Conservation (phyloP, 1,284 basidiomycete genomes). For the Melanopsichium pennsylvanicum region DNA sequence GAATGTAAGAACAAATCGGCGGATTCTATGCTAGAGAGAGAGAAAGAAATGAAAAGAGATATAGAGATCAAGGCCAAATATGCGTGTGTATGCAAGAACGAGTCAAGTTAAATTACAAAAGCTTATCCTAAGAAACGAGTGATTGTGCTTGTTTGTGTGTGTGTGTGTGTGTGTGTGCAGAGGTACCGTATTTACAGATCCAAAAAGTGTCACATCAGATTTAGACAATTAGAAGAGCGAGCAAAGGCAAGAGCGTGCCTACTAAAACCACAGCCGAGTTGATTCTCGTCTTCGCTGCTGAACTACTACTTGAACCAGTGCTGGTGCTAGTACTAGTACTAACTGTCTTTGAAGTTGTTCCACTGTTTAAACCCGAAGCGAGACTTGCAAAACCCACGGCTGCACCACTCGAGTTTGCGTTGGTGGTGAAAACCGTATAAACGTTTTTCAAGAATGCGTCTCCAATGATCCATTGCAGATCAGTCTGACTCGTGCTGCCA, state of each 20-base stretch:
- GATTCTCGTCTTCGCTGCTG: conserved; percentile 2
- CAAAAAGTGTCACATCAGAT: no score
- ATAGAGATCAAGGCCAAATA: no score
- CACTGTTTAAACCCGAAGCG: conserved; percentile 44
- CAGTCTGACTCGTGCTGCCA: conserved; percentile 21
- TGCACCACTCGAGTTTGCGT: conserved; percentile 9
- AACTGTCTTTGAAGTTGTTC: conserved; percentile 39
- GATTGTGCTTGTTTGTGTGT: no score
- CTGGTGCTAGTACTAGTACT: conserved; percentile 2
- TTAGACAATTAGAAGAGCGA: no score
- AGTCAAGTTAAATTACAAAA: no score
- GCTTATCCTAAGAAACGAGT: no score
- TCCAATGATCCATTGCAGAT: conserved; percentile 59
- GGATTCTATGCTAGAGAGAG: no score
- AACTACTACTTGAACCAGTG: conserved; percentile 7
- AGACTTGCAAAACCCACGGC: conserved; percentile 56
- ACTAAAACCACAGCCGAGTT: neutral
- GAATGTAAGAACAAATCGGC: no score
- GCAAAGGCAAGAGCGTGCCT: neutral
- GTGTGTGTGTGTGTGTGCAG: no score
- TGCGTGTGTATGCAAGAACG: no score
- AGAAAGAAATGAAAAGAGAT: no score
- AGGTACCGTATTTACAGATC: no score
- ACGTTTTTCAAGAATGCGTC: conserved; percentile 60
- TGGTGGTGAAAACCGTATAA: conserved; percentile 51